Percentiles rank a stretch among this genome's conserved stretches.
Conservation (phyloP, 805 yeast species). For the Wickerhamomyces subpelliculosus region DNA sequence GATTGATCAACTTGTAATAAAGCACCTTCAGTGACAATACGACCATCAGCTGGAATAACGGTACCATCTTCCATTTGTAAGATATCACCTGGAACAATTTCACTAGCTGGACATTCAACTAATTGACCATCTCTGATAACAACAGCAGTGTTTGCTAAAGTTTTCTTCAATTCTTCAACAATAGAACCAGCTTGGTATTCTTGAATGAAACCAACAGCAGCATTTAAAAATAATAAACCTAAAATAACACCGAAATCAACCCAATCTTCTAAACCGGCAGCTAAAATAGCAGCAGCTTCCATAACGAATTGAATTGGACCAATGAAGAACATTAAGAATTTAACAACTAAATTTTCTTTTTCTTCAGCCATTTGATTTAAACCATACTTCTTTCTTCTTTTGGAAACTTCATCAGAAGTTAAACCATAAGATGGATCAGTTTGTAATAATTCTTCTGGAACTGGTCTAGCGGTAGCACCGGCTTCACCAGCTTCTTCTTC, state of each 20-base stretch:
- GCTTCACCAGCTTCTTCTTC: conserved; percentile 37
- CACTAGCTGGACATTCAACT: conserved; percentile 71
- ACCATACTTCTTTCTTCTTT: conserved; percentile 88
- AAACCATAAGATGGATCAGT: conserved; percentile 79
- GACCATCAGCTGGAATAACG: conserved; percentile 90
- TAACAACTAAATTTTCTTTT: conserved; percentile 67
- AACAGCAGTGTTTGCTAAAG: conserved; percentile 83
- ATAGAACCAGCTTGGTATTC: conserved; percentile 98
- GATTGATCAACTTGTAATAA: conserved; percentile 93
- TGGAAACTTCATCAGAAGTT: conserved; percentile 66
- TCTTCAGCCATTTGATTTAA: conserved; percentile 88
- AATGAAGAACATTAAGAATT: conserved; percentile 81
- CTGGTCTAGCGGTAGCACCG: conserved; percentile 61
- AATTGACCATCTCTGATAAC: conserved; percentile 79
- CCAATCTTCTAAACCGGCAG: conserved; percentile 97
- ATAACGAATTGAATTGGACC: conserved; percentile 96
- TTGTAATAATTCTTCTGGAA: conserved; percentile 79
- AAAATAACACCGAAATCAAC: conserved; percentile 97
- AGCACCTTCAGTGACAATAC: conserved; percentile 78
- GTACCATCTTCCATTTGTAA: conserved; percentile 89
- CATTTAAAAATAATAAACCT: conserved; percentile 80
- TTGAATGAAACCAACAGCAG: conserved; percentile 92
- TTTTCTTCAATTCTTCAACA: conserved; percentile 93
- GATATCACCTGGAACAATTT: conserved; percentile 93
- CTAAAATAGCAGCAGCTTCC: conserved; percentile 94